Base-by-base conservation (phyloP, 768 basidiomycete genomes). In the Pluteus cervinus region DNA sequence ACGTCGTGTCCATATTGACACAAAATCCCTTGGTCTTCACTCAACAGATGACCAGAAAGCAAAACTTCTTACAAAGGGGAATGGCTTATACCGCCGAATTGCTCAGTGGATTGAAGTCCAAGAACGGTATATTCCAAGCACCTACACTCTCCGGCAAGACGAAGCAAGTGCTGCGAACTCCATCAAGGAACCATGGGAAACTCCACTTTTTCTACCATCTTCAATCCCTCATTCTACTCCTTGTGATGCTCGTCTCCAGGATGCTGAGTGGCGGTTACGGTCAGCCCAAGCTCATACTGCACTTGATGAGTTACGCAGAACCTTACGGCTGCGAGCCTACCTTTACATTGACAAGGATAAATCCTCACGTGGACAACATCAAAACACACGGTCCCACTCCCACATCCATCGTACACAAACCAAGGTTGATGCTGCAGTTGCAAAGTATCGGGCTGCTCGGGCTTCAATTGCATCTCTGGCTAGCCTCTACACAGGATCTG, bases 181-280 rank as follows among this genome's bases (percentile, higher is more conserved):
- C n/a, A n/a, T n/a, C n/a, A n/a, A n/a, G n/a, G n/a, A n/a, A n/a
- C n/a, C n/a, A n/a, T n/a, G n/a, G n/a, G n/a, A n/a, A n/a, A n/a
- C n/a, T n/a, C n/a, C n/a, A 21, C 17, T 40, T 16, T 7, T 29
- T 29, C 39, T 40, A 8, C 39, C 39, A 5, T 40, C 39, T 3
- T 23, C 14, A 20, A 24, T 40, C 17, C 20, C 23, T 3, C 17
- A 15, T 4, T 4, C 24, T 15, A 17, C 25, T 4, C 29, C 4
- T 24, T 32, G 29, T 18, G 11, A 33, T 24, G 9, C 9, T 23
- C 16, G 16, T 11, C 20, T 40, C 15, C 29, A 22, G 5, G 7
- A 33, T 9, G 31, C 24, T 14, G 39, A 40, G 24, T 40, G 39
- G 39, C 17, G n/a, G 7, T 31, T 40, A 12, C 30, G 31, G 8